These are phyloP conservation scores for Leccinellum albellum DNA, from an alignment of 768 basidiomycete species.

Conservation along the genomic window DNA sequence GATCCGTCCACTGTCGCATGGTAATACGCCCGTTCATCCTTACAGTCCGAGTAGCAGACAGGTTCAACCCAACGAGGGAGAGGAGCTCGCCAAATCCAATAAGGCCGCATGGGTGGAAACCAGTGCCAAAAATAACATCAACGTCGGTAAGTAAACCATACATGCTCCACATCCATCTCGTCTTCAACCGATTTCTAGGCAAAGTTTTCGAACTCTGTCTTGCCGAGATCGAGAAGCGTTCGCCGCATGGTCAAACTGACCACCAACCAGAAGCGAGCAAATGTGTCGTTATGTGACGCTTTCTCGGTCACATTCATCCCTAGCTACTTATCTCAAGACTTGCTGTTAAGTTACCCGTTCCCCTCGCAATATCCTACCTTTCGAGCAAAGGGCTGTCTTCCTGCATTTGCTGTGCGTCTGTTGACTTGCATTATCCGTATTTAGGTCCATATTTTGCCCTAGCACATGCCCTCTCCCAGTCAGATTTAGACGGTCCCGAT, in stretches of 20 bases:
- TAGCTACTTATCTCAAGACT: constrained; percentile 16
- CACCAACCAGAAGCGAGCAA: constrained; percentile 42
- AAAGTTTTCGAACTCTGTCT: constrained; percentile 84
- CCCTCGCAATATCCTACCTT: constrained; percentile 29
- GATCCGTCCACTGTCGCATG: constrained; percentile 4
- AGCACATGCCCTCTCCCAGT: constrained; percentile 18
- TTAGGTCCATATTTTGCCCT: constrained; percentile 24
- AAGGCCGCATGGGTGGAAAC: constrained; percentile 84
- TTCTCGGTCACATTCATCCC: constrained; percentile 9
- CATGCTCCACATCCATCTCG: neutral
- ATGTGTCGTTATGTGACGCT: constrained; percentile 55
- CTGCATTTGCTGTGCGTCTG: constrained; percentile 29
- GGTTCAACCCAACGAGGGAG: constrained; percentile 69
- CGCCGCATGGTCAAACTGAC: constrained; percentile 46
- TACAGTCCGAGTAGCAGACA: constrained; percentile 53
- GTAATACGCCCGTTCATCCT: constrained; percentile 20
- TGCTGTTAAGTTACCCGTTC: constrained; percentile 30
- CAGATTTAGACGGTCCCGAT: constrained; percentile 32
- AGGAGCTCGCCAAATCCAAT: constrained; percentile 67
- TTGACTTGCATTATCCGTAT: constrained; percentile 37
- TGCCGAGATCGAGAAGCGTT: constrained; percentile 75
- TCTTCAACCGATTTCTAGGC: constrained; percentile 37
- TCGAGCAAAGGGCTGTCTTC: constrained; percentile 17
- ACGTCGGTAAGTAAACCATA: constrained; percentile 69
- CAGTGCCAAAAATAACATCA: constrained; percentile 81